These are phyloP conservation scores for Coemansia aciculifera DNA, from an alignment of 192 early-diverging fungal species.

Conservation along the genomic window DNA sequence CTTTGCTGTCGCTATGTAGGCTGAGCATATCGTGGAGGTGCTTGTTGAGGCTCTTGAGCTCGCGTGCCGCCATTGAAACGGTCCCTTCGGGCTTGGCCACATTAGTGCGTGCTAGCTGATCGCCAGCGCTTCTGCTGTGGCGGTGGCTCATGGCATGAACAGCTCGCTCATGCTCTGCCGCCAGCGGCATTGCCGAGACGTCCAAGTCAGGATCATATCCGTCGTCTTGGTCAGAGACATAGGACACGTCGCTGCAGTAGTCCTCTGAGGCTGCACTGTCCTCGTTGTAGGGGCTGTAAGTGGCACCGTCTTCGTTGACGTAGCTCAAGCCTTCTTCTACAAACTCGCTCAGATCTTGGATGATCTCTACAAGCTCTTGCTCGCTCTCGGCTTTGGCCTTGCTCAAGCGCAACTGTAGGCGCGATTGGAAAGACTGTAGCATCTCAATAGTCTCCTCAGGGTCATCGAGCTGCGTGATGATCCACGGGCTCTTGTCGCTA, in stretches of 20 bases:
- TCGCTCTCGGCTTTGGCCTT: slow-evolving; percentile 44
- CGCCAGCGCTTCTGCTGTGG: background rate
- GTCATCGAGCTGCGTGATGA: slow-evolving; percentile 25
- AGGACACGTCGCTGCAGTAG: background rate
- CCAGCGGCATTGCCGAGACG: slow-evolving; percentile 3
- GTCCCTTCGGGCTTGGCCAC: background rate
- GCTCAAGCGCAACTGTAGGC: slow-evolving; percentile 21
- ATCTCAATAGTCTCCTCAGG: slow-evolving; percentile 18
- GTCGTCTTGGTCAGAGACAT: slow-evolving; percentile 15
- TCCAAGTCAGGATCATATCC: slow-evolving; percentile 15
- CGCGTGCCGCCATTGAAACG: background rate
- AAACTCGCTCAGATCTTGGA: slow-evolving; percentile 42
- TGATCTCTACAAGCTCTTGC: slow-evolving; percentile 37
- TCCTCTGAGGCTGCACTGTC: background rate
- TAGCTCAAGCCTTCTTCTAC: slow-evolving; percentile 51
- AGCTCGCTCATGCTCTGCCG: slow-evolving; percentile 3
- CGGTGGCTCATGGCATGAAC: background rate
- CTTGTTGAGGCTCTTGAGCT: slow-evolving; percentile 24
- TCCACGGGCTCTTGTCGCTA: slow-evolving; percentile 12
- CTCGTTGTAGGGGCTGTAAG: background rate
- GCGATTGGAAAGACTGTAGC: slow-evolving; percentile 26
- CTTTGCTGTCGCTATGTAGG: slow-evolving; percentile 5
- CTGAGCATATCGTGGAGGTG: slow-evolving; percentile 34
- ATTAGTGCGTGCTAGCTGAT: background rate
- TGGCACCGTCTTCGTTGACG: slow-evolving; percentile 33